Conservation (phyloP, 2,329 filamentous ascomycete species). For the Sporothrix globosa region DNA sequence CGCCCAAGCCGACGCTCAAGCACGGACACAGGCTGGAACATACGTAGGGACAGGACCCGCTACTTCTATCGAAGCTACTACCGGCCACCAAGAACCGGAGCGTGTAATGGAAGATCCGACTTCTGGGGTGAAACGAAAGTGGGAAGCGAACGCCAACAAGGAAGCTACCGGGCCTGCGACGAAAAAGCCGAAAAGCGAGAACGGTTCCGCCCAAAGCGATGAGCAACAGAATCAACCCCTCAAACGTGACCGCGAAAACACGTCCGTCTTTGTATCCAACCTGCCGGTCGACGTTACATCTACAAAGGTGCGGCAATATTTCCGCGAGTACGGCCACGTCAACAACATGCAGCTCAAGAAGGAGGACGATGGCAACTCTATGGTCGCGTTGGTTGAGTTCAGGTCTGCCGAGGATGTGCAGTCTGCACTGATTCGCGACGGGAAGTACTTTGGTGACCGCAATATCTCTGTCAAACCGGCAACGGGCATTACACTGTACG, state of each 20-base stretch:
- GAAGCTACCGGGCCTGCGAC: constrained; percentile 55
- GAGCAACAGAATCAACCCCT: constrained; percentile 42
- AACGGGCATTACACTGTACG: constrained; percentile 78
- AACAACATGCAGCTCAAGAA: constrained; percentile 72
- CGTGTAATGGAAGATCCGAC: constrained; percentile 45
- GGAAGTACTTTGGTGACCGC: constrained; percentile 74
- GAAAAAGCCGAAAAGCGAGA: constrained; percentile 68
- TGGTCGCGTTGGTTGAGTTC: constrained; percentile 83
- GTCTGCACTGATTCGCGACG: constrained; percentile 78
- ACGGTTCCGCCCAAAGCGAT: constrained; percentile 39
- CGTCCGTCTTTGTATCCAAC: constrained; percentile 78
- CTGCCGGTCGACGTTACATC: constrained; percentile 71
- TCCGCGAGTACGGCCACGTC: constrained; percentile 85
- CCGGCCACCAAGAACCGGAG: constrained; percentile 38
- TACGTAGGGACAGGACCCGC: neutral
- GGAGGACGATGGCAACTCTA: constrained; percentile 62
- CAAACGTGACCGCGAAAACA: constrained; percentile 88
- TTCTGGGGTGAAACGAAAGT: constrained; percentile 70
- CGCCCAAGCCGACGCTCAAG: constrained; percentile 49
- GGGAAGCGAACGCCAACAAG: constrained; percentile 58
- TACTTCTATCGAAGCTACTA: neutral
- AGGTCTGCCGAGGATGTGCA: constrained; percentile 76
- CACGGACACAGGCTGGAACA: constrained; percentile 32
- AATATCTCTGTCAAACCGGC: constrained; percentile 75
- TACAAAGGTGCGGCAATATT: constrained; percentile 81